Percentiles rank a stretch among this genome's conserved stretches.
Evolutionary conservation across 106 monocot species (phyloP).

Genomic region (Dactylorhiza incarnata): DNA sequence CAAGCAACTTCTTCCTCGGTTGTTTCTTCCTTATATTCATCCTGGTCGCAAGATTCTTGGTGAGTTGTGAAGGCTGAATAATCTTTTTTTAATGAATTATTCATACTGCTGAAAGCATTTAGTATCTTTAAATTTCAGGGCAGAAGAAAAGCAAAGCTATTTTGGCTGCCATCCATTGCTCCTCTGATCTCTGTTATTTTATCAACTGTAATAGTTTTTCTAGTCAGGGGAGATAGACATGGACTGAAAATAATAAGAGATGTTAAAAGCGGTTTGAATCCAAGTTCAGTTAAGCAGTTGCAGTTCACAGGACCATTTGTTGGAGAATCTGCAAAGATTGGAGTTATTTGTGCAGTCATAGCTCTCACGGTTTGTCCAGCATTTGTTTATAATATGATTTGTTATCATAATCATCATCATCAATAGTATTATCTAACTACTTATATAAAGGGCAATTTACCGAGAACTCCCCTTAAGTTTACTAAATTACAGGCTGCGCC

Average conservation of each 20-base stretch:
- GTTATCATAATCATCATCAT: not conserved
- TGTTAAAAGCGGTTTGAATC: slow-evolving; percentile 62
- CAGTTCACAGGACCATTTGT: slow-evolving; percentile 36
- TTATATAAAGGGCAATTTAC: not conserved
- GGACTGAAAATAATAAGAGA: slow-evolving; percentile 72
- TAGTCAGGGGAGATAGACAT: slow-evolving; percentile 55
- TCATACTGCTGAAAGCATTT: not conserved
- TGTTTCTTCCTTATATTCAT: slow-evolving; percentile 86
- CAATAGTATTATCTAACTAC: not conserved
- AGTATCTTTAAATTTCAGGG: slow-evolving; percentile 25
- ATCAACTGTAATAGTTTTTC: slow-evolving; percentile 59
- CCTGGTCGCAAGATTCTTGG: slow-evolving; percentile 55
- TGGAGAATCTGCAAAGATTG: slow-evolving; percentile 61
- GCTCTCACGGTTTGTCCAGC: slow-evolving; percentile 54
- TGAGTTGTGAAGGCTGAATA: slow-evolving; percentile 25
- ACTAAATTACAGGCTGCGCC: no score
- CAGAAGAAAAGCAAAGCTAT: slow-evolving; percentile 60
- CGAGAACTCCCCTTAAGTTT: no score
- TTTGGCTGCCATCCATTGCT: slow-evolving; percentile 67
- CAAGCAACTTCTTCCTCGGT: slow-evolving; percentile 69
- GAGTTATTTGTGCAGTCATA: slow-evolving; percentile 59
- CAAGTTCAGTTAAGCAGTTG: slow-evolving; percentile 59
- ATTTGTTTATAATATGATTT: not conserved
- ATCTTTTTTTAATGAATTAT: not conserved
- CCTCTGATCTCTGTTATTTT: slow-evolving; percentile 70